These are phyloP conservation scores for Yarrowia phangngaensis DNA, from an alignment of 805 yeast species.

Conservation along the genomic window DNA sequence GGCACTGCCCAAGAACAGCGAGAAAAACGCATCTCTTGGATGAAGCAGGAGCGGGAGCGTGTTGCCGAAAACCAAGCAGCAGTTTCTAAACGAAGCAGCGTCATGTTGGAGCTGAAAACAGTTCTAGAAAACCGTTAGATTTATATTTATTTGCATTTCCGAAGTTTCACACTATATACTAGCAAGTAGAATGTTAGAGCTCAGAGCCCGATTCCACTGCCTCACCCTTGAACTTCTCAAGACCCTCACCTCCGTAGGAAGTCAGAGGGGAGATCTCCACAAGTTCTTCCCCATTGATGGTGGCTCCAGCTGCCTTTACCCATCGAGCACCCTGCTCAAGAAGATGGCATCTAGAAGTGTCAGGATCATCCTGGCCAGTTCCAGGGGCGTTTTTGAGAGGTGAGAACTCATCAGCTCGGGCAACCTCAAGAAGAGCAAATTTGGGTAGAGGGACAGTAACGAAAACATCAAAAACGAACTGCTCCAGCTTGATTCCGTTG, in stretches of 20 bases:
- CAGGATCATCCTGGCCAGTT: constrained; percentile 78
- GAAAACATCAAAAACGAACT: constrained; percentile 94
- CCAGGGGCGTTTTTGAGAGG: constrained; percentile 91
- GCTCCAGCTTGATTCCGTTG: constrained; percentile 93
- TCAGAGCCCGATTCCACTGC: constrained; percentile 26
- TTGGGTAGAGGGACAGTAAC: constrained; percentile 63
- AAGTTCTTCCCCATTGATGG: constrained; percentile 43
- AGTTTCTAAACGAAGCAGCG: constrained; percentile 29
- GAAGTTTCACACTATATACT: too few species aligned
- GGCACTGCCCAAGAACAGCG: constrained; percentile 28
- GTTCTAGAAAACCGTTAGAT: constrained; percentile 29
- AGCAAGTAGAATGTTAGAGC: too few species aligned
- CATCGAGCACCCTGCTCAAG: constrained; percentile 68
- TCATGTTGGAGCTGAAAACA: constrained; percentile 33
- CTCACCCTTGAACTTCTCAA: constrained; percentile 53
- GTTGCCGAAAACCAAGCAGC: constrained; percentile 29
- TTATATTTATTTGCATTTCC: constrained; percentile 24
- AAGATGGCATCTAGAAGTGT: constrained; percentile 65
- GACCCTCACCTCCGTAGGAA: constrained; percentile 72
- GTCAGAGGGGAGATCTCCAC: constrained; percentile 77
- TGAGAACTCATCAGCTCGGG: constrained; percentile 78
- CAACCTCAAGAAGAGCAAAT: constrained; percentile 92
- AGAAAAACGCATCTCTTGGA: constrained; percentile 31
- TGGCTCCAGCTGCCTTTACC: constrained; percentile 69
- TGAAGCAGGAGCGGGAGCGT: constrained; percentile 31